Conservation (phyloP, 345 rosid genomes). For the Carallia brachiata region DNA sequence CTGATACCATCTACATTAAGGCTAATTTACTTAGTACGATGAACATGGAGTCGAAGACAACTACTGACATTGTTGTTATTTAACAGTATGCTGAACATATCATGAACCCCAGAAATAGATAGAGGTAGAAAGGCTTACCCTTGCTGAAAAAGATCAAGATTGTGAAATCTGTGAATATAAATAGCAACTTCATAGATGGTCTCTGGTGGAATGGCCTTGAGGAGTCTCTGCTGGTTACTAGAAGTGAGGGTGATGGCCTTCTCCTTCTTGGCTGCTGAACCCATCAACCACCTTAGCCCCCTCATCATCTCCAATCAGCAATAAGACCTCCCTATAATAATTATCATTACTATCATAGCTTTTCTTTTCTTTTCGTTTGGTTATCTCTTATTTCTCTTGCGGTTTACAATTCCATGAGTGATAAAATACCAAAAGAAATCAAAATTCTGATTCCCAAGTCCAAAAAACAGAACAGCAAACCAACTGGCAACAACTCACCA, state of each 20-base stretch:
- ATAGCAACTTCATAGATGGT: conserved; percentile 76
- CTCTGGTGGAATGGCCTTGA: conserved; percentile 6
- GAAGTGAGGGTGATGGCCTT: conserved; percentile 7
- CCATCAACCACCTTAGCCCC: conserved; percentile 15
- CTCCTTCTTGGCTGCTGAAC: conserved; percentile 6
- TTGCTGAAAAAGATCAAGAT: conserved; percentile 84
- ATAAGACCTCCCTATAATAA: too few species aligned
- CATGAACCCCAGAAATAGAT: background rate
- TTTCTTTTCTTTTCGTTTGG: too few species aligned
- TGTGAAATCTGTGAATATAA: conserved; percentile 76
- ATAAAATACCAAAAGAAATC: too few species aligned
- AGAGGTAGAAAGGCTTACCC: conserved; percentile 46
- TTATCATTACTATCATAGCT: too few species aligned
- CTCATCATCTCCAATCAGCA: conserved; percentile 2
- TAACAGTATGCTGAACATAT: background rate
- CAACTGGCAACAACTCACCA: too few species aligned
- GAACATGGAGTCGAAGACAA: too few species aligned
- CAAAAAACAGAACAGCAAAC: too few species aligned
- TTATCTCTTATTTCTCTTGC: too few species aligned
- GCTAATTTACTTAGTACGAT: background rate
- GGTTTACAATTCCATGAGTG: too few species aligned
- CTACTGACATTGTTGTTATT: background rate
- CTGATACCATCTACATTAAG: conserved; percentile 72
- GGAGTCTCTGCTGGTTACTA: background rate
- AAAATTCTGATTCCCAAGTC: too few species aligned